Base-by-base conservation (phyloP, 2,329 filamentous ascomycete species). In the Tympanopsis confertula region DNA sequence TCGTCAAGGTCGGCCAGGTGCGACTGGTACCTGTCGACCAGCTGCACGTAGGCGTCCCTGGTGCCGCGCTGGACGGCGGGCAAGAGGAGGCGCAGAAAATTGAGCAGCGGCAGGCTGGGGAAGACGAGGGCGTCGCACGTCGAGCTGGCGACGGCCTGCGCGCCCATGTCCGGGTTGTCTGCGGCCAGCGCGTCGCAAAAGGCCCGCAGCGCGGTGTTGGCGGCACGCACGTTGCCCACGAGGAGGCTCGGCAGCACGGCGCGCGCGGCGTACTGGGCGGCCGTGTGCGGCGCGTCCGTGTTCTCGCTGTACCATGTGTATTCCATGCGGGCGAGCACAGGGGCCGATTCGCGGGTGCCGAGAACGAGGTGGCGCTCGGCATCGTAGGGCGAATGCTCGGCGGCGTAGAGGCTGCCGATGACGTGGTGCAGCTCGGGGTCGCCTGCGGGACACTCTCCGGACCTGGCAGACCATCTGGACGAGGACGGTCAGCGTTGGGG, bases 341-440 rank as follows among this genome's bases (percentile, higher is more conserved):
- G 79, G 26, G 88, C 74, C 0, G 87, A 94, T 58, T 94, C 87
- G 49, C 82, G 83, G 7, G 87, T 96, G 42, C 91, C 93, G 28
- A 95, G 70, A 36, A 88, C 61, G 39, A 98, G 70, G 59, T 98
- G 91, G 48, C 79, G 75, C 61, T 98, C 93, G 13, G 93, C 91
- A 42, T 95, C 88, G 66, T 94, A 94, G 19, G 82, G 74, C 43
- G 95, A 86, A 58, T 88, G 82, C 50, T 95, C 89, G 52, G 93
- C 82, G n/a, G 88, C 89, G 56, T 86, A 94, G 32, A 95, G 66
- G 20, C 77, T 79, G 37, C 91, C 91, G 24, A 81, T 80, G 32
- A 94, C 87, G 61, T 96, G 88, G 61, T 98, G 91, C 39, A 98
- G 68, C 51, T 96, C 91, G 3, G 89, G 83, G 53, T 98, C 91